Base-by-base conservation (phyloP, 352 stramenopile genomes). In the Pythium phragmiticola region DNA sequence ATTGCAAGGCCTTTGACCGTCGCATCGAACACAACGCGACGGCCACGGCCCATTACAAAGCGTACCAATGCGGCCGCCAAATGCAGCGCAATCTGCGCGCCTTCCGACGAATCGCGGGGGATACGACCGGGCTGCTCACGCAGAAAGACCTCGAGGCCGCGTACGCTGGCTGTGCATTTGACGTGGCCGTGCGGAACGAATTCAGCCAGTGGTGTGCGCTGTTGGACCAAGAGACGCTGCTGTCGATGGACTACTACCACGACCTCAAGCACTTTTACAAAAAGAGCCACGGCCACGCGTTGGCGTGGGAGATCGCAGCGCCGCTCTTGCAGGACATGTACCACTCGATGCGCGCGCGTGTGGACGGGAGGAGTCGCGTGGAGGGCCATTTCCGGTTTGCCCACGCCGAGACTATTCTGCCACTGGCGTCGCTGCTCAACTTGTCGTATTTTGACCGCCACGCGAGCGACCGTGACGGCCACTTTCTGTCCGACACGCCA, bases 201-300 rank as follows among this genome's bases (percentile, higher is more conserved):
- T 70, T 73, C 34, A 58, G 82, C 30, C 63, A 89, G 21, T 94
- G 86, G 86, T 94, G 86, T 37, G 63, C 72, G 23, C 69, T 94
- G 19, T 84, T 92, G 52, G 65, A 88, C 41, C 68, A 74, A 7
- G 74, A 88, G 21, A 77, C 83, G 80, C 69, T 94, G 21, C 57
- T 78, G n/a, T 80, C 80, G 1, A 88, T 94, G 78, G 86, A 94
- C 63, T 94, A 92, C 36, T 91, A 86, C 64, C 81, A 94, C 60
- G 86, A 94, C 58, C 78, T 94, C 46, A 94, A 94, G 58, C 78
- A 92, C 47, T 94, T 92, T 36, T 94, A 94, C 80, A 78, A 79
- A 41, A 94, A 94, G 62, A 87, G 85, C 59, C 81, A 92, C 49
- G 85, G 85, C 6, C 72, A 91, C 60, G 67, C 80, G 3, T 51